A percentile compares a stretch with the other conserved stretches of the same genome.
Conservation (phyloP, 2,329 filamentous ascomycete genomes). For the Stromatinia cepivora region DNA sequence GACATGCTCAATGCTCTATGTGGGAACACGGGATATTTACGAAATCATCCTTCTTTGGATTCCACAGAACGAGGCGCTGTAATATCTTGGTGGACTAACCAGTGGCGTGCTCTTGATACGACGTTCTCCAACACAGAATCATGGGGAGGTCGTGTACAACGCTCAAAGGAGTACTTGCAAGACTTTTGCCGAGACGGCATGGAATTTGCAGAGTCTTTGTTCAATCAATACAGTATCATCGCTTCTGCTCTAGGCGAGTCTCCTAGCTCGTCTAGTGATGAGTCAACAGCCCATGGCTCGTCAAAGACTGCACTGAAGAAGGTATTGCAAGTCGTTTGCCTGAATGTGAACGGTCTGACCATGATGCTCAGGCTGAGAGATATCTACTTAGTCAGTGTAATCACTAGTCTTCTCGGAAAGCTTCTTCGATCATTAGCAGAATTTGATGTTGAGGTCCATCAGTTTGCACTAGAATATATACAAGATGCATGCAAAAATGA, state of each 20-base stretch:
- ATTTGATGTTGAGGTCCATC: constrained; percentile 69
- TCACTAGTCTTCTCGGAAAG: constrained; percentile 80
- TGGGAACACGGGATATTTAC: constrained; percentile 54
- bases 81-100: constrained; percentile 74
- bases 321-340: constrained; percentile 65
- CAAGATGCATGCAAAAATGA: constrained; percentile 61
- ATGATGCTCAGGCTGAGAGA: constrained; percentile 92
- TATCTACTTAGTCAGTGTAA: constrained; percentile 76
- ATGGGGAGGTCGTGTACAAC: constrained; percentile 70
- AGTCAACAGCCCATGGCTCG: constrained; percentile 31
- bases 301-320: constrained; percentile 47
- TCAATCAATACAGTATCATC: constrained; percentile 83
- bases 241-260: constrained; percentile 49
- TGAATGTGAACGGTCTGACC: constrained; percentile 66
- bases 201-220: constrained; percentile 83
- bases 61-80: constrained; percentile 47
- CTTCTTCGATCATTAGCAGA: constrained; percentile 80
- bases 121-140: constrained; percentile 80
- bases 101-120: constrained; percentile 79
- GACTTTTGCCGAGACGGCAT: constrained; percentile 94
- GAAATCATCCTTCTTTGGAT: constrained; percentile 33
- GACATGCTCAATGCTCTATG: constrained; percentile 59
- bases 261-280: constrained; percentile 42
- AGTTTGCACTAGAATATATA: constrained; percentile 60
- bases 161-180: constrained; percentile 65